Evolutionary conservation across 768 basidiomycete genomes (phyloP), one percentile per base, ranked within the genome.

Genomic region (Symmetrospora coprosmae): DNA sequence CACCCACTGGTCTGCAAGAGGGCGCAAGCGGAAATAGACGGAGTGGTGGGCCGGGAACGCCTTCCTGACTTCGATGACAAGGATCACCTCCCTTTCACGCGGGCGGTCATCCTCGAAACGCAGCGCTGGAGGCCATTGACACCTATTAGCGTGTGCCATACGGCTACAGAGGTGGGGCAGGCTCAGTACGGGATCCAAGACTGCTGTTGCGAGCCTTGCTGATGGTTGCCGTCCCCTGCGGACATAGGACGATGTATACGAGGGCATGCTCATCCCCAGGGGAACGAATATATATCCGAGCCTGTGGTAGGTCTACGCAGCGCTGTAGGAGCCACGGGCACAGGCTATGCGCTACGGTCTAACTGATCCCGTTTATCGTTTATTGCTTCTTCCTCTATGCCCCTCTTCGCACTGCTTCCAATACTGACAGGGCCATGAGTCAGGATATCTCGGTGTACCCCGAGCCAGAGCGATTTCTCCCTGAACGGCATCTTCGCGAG

Each of bases 21-120:
- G 38, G 68, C 65, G 9, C 68, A 65, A 50, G 62, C 34, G 14
- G 68, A 69, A 45, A 49, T 69, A 21, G 68, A 69, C 43, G 38
- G 43, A 4, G 59, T 64, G 17, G 67, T 68, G 17, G 68, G 68
- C 14, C 1, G 46, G 6, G 64, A 67, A 28, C 65, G 68, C 21
- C 28, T 66, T 1, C 68, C 68, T n/a, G 50, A 43, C 14, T 65
- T 67, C 30, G 64, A 48, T 2, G 68, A 69, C 45, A 37, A 63
- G 31, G 51, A 63, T 17, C 46, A 64, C 6, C 53, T 69, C 13
- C 65, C 65, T 1, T 67, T 50, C 41, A 52, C 60, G 6, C 37
- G 38, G 2, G 68, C 68, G 0, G 41, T 69, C 4, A 50, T 67
- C 21, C 53, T 56, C 16, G 68, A 69, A 47, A 56, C 59, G n/a